These are phyloP conservation scores for Colletotrichum sp. DNA, from an alignment of 2,329 filamentous ascomycete species.

Conservation along the genomic window DNA sequence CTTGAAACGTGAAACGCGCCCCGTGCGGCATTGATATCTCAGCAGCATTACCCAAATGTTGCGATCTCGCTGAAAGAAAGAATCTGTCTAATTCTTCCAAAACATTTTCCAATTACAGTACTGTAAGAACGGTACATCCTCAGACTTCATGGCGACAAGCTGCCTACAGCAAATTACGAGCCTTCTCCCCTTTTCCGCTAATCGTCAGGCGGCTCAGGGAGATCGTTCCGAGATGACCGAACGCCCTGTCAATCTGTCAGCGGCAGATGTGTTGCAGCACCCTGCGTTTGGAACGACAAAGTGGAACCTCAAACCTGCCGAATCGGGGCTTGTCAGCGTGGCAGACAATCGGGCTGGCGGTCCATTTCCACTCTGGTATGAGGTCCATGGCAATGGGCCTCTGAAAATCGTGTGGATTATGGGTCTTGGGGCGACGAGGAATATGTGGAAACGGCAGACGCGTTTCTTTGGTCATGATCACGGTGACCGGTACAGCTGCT, in stretches of 20 bases:
- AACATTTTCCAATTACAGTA: neutral
- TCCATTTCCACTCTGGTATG: conserved; percentile 7
- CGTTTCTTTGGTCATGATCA: conserved; percentile 69
- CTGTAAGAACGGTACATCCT: neutral
- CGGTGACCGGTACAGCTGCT: conserved; percentile 61
- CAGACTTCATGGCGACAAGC: neutral
- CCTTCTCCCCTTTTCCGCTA: neutral
- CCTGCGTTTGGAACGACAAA: neutral
- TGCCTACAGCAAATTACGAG: neutral
- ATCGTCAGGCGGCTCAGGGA: neutral
- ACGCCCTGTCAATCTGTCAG: neutral
- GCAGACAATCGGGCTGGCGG: neutral
- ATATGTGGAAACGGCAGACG: conserved; percentile 59
- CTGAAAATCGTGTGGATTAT: conserved; percentile 11
- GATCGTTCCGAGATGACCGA: neutral
- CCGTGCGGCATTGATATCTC: neutral
- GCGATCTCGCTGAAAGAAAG: neutral
- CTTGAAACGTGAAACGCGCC: neutral
- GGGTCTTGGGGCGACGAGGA: conserved; percentile 1
- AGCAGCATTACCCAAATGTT: neutral
- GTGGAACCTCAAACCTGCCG: neutral
- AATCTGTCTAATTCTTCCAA: neutral
- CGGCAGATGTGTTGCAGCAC: neutral
- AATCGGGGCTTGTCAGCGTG: neutral
- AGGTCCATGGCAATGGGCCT: neutral